These are phyloP conservation scores for Venturia effusa DNA, from an alignment of 2,329 filamentous ascomycete species.

Conservation along the genomic window DNA sequence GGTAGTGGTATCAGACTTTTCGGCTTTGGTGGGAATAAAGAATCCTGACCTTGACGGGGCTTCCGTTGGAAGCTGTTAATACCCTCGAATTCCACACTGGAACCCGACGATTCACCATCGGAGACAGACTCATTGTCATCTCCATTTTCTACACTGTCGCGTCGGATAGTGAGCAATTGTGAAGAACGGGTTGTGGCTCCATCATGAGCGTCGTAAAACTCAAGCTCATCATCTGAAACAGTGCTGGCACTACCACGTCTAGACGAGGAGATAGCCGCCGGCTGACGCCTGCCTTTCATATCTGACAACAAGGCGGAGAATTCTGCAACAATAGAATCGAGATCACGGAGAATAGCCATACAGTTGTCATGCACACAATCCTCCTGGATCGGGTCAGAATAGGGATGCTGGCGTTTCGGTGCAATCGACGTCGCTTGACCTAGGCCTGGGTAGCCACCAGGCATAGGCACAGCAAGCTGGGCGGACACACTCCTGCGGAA, in stretches of 20 bases:
- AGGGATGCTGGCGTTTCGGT: slow-evolving; percentile 33
- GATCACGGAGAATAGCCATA: slow-evolving; percentile 68
- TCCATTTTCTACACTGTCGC: slow-evolving; percentile 51
- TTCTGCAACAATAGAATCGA: slow-evolving; percentile 73
- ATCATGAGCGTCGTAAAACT: slow-evolving; percentile 85
- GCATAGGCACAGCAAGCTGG: slow-evolving; percentile 40
- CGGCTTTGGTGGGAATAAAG: slow-evolving; percentile 63
- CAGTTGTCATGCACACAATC: slow-evolving; percentile 67
- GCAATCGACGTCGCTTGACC: slow-evolving; percentile 19
- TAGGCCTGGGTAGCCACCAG: slow-evolving; percentile 24
- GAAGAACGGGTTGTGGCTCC: slow-evolving; percentile 43
- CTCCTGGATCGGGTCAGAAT: not conserved
- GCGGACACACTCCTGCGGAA: slow-evolving; percentile 41
- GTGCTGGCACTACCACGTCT: slow-evolving; percentile 69
- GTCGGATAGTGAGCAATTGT: slow-evolving; percentile 65
- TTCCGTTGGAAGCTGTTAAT: slow-evolving; percentile 29
- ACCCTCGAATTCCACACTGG: slow-evolving; percentile 48
- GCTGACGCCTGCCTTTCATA: slow-evolving; percentile 65
- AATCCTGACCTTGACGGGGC: slow-evolving; percentile 23
- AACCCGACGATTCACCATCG: slow-evolving; percentile 46
- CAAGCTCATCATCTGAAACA: slow-evolving; percentile 43
- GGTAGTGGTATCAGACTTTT: slow-evolving; percentile 71
- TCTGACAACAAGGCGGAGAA: slow-evolving; percentile 68
- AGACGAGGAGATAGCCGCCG: slow-evolving; percentile 21
- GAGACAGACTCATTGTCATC: slow-evolving; percentile 35